Conservation (phyloP, 768 basidiomycete genomes). For the Leccinellum albellum region DNA sequence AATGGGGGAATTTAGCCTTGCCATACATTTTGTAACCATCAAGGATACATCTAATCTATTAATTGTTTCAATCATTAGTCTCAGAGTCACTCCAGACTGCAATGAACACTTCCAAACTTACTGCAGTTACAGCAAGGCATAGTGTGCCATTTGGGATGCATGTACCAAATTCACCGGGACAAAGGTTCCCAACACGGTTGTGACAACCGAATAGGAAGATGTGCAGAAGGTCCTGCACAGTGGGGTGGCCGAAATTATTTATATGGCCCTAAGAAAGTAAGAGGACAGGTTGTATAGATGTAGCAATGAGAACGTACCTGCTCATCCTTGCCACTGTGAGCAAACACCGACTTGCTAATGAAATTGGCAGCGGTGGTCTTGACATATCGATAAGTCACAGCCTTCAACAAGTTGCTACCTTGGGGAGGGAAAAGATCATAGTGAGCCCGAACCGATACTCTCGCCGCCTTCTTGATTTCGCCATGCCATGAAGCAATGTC, state of each 20-base stretch:
- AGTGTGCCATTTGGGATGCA: neutral
- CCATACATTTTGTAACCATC: neutral
- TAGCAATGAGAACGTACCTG: neutral
- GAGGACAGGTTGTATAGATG: too few species aligned
- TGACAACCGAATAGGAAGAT: neutral
- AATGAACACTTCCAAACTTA: neutral
- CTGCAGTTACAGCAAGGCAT: neutral
- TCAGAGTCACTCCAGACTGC: neutral
- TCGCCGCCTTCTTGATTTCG: neutral
- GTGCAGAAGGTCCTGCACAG: neutral
- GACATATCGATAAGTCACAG: neutral
- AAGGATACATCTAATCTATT: neutral
- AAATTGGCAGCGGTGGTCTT: neutral
- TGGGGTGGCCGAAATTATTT: neutral
- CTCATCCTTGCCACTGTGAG: neutral
- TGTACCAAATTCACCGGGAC: neutral
- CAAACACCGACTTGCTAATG: neutral
- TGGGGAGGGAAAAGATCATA: neutral
- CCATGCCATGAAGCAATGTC: neutral
- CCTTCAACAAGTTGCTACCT: neutral
- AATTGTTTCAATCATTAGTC: too few species aligned
- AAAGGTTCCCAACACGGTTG: neutral
- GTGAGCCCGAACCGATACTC: neutral
- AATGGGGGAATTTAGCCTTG: neutral
- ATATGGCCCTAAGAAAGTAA: neutral